Evolutionary conservation across 805 yeast species (phyloP), one percentile per base, ranked within the genome.

Genomic region (Candida jianshihensis): DNA sequence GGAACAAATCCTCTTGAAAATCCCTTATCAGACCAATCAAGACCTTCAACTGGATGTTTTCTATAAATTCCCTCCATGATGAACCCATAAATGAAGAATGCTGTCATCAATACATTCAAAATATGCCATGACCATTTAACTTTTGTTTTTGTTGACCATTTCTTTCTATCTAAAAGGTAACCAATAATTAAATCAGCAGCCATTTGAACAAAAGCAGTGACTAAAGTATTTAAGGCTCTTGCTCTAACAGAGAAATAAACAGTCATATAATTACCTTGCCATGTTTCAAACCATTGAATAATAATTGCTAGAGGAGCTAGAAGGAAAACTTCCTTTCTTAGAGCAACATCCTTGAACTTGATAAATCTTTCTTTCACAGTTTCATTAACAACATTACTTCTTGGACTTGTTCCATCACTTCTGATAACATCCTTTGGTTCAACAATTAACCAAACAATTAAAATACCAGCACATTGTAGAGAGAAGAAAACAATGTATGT

Each of bases 391-490:
- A 42, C 30, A 20, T 40, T 39, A 3, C 38, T 15, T 19, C 36
- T 40, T 7, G 48, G 35, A 17, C 30, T 38, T 10, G 41, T 42
- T 2, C 60, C 60, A 42, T 60, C 62, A 6, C 36, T 36, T 31
- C 63, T 49, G 14, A 51, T 47, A 4, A 60, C 39, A 26, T 54
- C 47, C 16, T 49, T 49, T 6, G 59, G 57, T 9, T 50, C 38
- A 6, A 53, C 40, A 13, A 54, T 19, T 15, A 53, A 33, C 7
- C 43, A 36, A 1, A 54, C 37, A 17, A 48, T 20, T 10, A 49
- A 48, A 1, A 48, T 33, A 20, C 58, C 59, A 4, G 40, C 11
- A 38, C 56, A 51, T 33, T 54, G 57, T 14, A 55, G 38, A 4
- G 49, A 46, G 6, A 55, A 28, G 22, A 54, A 37, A 5, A 37